Evolutionary conservation across 352 stramenopile species (phyloP), one percentile per base, ranked within the genome.

Genomic region (Pythium rhizo-oryzae): DNA sequence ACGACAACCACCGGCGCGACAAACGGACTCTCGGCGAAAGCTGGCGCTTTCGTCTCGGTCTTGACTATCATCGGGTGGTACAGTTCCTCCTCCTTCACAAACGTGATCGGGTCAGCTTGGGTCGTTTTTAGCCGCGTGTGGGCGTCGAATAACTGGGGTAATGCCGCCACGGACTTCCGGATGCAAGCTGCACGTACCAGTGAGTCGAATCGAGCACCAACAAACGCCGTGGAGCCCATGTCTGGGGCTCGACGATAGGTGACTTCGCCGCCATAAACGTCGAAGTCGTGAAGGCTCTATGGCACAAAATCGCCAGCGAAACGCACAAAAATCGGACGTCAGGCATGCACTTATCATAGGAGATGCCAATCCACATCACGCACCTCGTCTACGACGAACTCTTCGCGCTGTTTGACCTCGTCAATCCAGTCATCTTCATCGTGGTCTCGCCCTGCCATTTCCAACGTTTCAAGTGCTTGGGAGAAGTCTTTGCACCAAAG

Each of bases 351-450:
- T 55, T 67, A 67, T 65, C 30, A 16, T 25, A 18, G 4, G 11
- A 28, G 11, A 49, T 19, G 15, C 9, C 21, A n/a, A 13, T 28
- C 1, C 3, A 11, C 5, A 8, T 21, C 11, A 53, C 62, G 8
- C 67, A 92, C 84, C 77, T 90, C 81, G 35, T 85, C 79, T 55
- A 87, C 47, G 41, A 87, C 79, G 66, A 86, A 90, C 59, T 81
- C 81, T 49, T 73, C 65, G 54, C 67, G 70, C 59, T 79, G 73
- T 63, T 86, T 71, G 52, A 84, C 69, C 59, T 86, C 82, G 60
- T 78, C 78, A 56, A 89, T 79, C 77, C 77, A 89, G 67, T 89
- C 81, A 70, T 92, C 80, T 69, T 90, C 82, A 64, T 75, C 62
- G 49, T 89, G 65, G 52, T 91, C 79, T 59, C 82, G 80, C 37